phyloP scores from a whole-genome alignment of 129 eudicot genomes.

The Mikania micrantha region DNA sequence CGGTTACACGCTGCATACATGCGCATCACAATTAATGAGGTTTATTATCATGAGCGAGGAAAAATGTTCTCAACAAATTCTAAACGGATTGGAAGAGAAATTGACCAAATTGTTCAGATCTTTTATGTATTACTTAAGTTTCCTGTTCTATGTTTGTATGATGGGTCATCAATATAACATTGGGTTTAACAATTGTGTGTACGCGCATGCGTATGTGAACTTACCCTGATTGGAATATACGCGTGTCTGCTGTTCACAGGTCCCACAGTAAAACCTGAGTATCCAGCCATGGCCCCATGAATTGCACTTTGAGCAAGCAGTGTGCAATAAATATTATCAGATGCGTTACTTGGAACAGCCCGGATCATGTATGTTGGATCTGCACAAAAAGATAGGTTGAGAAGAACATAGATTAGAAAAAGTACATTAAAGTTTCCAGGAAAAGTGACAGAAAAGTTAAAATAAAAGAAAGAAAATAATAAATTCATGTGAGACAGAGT shows the following conservation, averaged over 20 bases:
- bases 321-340: constrained; percentile 84
- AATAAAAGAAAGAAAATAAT: not conserved
- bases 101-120: not conserved
- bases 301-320: constrained; percentile 92
- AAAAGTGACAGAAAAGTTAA: not conserved
- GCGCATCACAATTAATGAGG: not conserved
- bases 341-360: constrained; percentile 87
- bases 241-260: constrained; percentile 91
- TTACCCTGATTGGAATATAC: constrained; percentile 77
- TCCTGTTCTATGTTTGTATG: not conserved
- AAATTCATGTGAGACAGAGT: not conserved
- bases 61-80: not conserved
- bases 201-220: not conserved
- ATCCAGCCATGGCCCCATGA: constrained; percentile 98
- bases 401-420: not conserved
- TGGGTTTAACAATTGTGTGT: not conserved
- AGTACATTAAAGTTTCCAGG: not conserved
- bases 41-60: not conserved
- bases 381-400: constrained; percentile 25
- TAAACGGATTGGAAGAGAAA: not conserved
- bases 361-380: constrained; percentile 97
- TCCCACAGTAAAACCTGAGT: constrained; percentile 84
- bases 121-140: not conserved
- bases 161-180: too few species aligned
- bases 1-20: constrained; percentile 69